Base-by-base conservation (phyloP, 2,329 filamentous ascomycete species). In the Epichloe baconii region DNA sequence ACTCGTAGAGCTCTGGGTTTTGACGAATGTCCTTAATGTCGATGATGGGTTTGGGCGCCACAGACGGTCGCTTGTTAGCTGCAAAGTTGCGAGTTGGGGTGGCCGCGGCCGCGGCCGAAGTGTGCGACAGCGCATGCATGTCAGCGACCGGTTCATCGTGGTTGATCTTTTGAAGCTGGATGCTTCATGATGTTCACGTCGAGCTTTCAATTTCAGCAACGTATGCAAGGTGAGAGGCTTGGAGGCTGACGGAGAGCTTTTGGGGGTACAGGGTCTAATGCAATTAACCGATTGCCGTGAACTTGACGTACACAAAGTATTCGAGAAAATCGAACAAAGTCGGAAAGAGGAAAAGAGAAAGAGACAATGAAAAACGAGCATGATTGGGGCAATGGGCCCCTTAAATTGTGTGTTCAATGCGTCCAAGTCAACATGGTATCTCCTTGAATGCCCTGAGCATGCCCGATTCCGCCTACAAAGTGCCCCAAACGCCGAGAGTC, bases 21-120 rank as follows among this genome's bases (percentile, higher is more conserved):
- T 88, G 79, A 52, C 90, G 89, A 65, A 98, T 95, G 70, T 93
- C 85, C 66, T 88, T 91, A 64, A 95, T 77, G 70, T 96, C 86
- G 57, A 94, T 77, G 45, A 78, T 78, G 26, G 87, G 80, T 64
- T 88, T 91, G 11, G 88, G 89, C 14, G 87, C 89, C 49, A 78
- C 83, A 2, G 85, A 74, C 4, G 86, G 85, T 40, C 83, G 76
- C 52, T 64, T 66, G 44, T 53, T 50, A 45, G 64, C 61, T 46
- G 59, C 57, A 40, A 62, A 59, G 52, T 55, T 47, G 44, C 61
- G 61, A 43, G 37, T 41, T 37, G 54, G 38, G 48, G 50, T 44
- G 3, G 54, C 49, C 10, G 41, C 8, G 36, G 23, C 19, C 48
- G 35, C 8, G 15, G 31, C 26, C 40, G 47, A 12, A 36, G 19